Evolutionary conservation across 805 yeast genomes (phyloP).

Genomic region (Myxozyma neotropica): DNA sequence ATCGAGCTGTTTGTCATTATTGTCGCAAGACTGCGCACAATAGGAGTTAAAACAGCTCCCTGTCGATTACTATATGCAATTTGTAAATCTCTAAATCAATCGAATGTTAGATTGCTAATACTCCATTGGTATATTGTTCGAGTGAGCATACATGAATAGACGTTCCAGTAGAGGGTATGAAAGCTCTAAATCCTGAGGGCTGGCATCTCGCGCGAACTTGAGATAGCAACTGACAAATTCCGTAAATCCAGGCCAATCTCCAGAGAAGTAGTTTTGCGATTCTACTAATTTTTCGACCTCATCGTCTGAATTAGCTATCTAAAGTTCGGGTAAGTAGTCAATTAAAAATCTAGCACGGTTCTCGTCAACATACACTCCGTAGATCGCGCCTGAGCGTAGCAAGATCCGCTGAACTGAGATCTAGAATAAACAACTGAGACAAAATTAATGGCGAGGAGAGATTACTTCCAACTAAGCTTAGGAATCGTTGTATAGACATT

Average conservation of each 20-base stretch:
- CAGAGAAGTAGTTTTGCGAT: slow-evolving; percentile 40
- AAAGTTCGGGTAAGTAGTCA: background rate
- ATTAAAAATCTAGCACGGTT: background rate
- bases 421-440: slow-evolving; percentile 4
- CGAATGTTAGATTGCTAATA: slow-evolving; percentile 28
- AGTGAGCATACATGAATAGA: slow-evolving; percentile 43
- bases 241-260: slow-evolving; percentile 51
- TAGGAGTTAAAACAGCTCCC: slow-evolving; percentile 37
- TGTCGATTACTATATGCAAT: slow-evolving; percentile 42
- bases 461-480: slow-evolving; percentile 2
- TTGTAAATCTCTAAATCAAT: slow-evolving; percentile 43
- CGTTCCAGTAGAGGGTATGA: slow-evolving; percentile 57
- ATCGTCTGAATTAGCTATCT: slow-evolving; percentile 27
- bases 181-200: slow-evolving; percentile 54
- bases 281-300: slow-evolving; percentile 37
- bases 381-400: slow-evolving; percentile 46
- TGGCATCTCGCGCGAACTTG: slow-evolving; percentile 51
- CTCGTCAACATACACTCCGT: slow-evolving; percentile 23
- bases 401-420: slow-evolving; percentile 30
- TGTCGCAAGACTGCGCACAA: slow-evolving; percentile 17
- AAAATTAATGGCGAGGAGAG: slow-evolving; percentile 2
- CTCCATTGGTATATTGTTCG: slow-evolving; percentile 26
- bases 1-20: slow-evolving; percentile 13
- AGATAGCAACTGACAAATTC: slow-evolving; percentile 52
- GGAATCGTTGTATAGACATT: slow-evolving; percentile 12